Evolutionary conservation across 2,329 filamentous ascomycete species (phyloP), one percentile per base, ranked within the genome.

Genomic region (Boeremia exigua): DNA sequence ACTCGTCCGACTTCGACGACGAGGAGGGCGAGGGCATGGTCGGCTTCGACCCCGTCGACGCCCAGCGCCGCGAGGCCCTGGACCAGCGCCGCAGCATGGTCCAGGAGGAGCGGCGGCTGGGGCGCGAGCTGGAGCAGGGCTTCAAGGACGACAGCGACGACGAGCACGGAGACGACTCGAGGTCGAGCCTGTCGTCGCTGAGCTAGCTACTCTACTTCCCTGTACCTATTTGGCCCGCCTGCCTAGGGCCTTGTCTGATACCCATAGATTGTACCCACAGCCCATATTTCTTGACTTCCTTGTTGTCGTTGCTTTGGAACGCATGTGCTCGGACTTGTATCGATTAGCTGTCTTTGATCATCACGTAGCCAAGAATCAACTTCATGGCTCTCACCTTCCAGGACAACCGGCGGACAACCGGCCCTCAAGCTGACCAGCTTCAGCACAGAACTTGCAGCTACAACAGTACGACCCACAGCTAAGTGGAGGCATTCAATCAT

Each of bases 41-140:
- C 4, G 78, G 79, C 12, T 80, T 80, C 66, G 73, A 74, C 32
- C 70, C 71, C 4, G 66, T 75, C 30, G 70, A 75, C 27, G 66
- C 71, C 56, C 47, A 68, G 28, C 64, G 77, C 44, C 60, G 77
- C 47, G 76, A 75, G 63, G 71, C 74, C 7, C 67, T 77, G 37
- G 76, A 77, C 51, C 69, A 75, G 54, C 58, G 75, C 17, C 59
- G 75, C 43, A 75, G 75, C 76, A 61, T 73, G 34, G 69, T 67
- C 30, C 83, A 86, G 58, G 81, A 80, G 43, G 78, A 81, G 38
- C 80, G 85, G 63, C 82, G 92, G 59, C 68, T 96, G 58, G 94
- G 91, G 73, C 82, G 91, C 76, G 92, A 96, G 65, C 75, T 94
- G 47, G 90, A 94, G 72, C 84, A 88, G 67, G 88, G 88, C 0